These are phyloP conservation scores for Scleroderma bovista DNA, from an alignment of 768 basidiomycete genomes.

Conservation along the genomic window DNA sequence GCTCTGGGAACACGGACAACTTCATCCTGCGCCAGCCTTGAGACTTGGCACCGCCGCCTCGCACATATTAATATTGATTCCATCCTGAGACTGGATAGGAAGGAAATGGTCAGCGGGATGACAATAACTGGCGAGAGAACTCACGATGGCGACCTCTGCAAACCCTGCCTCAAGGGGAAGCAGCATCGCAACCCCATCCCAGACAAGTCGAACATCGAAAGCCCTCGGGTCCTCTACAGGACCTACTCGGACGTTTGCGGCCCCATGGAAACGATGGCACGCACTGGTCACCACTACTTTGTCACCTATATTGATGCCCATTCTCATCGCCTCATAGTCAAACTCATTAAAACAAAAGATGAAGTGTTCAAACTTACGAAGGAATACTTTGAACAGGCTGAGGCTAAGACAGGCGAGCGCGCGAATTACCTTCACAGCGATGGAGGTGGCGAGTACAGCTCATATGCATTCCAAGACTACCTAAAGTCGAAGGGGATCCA, in stretches of 20 bases:
- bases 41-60: slow-evolving; percentile 1
- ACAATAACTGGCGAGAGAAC: background rate
- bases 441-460: slow-evolving; percentile 19
- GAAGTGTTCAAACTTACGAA: slow-evolving; percentile 9
- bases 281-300: slow-evolving; percentile 11
- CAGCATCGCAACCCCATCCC: slow-evolving; percentile 11
- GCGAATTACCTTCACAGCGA: slow-evolving; percentile 17
- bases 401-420: slow-evolving; percentile 8
- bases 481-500: slow-evolving; percentile 7
- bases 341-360: slow-evolving; percentile 3
- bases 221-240: background rate
- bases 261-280: slow-evolving; percentile 6
- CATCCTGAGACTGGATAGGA: background rate
- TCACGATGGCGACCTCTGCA: no score
- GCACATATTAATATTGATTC: background rate
- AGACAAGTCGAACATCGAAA: slow-evolving; percentile 3
- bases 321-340: slow-evolving; percentile 11
- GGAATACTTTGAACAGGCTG: slow-evolving; percentile 5
- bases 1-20: background rate
- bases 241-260: slow-evolving; percentile 19
- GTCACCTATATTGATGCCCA: slow-evolving; percentile 17
- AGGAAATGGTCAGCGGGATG: slow-evolving; percentile 7
- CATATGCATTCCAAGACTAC: slow-evolving; percentile 10
- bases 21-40: background rate
- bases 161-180: slow-evolving; percentile 20